Percentiles rank a stretch among this genome's conserved stretches.
Conservation (phyloP, 176 grass and related monocot genomes). For the Melocanna baccifera region DNA sequence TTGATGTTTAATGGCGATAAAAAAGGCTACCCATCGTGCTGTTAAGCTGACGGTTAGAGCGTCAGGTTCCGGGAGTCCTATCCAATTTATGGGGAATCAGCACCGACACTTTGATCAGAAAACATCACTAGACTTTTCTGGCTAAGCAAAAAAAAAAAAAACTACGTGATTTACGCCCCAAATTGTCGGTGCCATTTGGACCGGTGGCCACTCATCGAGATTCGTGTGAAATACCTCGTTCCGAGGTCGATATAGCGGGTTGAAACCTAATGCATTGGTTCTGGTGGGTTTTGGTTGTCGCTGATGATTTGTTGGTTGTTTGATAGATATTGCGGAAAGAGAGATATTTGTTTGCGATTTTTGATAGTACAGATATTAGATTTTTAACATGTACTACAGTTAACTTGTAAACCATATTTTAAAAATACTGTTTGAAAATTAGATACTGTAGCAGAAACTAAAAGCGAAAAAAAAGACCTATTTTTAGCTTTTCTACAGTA, state of each 20-base stretch:
- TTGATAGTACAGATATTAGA: too few species aligned
- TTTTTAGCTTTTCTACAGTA: too few species aligned
- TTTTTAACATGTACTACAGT: too few species aligned
- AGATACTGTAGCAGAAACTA: too few species aligned
- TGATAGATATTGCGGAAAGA: too few species aligned
- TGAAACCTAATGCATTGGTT: too few species aligned
- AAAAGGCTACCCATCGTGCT: background rate
- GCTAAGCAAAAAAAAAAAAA: background rate
- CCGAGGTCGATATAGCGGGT: background rate
- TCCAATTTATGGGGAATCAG: background rate
- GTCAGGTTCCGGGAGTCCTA: background rate
- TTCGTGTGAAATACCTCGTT: background rate
- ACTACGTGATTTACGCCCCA: background rate
- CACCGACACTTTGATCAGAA: background rate
- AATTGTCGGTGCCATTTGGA: background rate
- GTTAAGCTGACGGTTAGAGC: background rate
- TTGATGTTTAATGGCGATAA: background rate
- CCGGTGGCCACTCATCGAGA: background rate
- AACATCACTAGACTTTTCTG: background rate
- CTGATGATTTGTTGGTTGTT: too few species aligned
- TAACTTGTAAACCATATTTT: too few species aligned
- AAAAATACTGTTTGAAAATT: too few species aligned
- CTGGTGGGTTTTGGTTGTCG: too few species aligned
- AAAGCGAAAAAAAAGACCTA: too few species aligned
- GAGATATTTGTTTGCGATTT: too few species aligned